Conservation (phyloP, 2,329 filamentous ascomycete species). For the Colletotrichum liaoningense region DNA sequence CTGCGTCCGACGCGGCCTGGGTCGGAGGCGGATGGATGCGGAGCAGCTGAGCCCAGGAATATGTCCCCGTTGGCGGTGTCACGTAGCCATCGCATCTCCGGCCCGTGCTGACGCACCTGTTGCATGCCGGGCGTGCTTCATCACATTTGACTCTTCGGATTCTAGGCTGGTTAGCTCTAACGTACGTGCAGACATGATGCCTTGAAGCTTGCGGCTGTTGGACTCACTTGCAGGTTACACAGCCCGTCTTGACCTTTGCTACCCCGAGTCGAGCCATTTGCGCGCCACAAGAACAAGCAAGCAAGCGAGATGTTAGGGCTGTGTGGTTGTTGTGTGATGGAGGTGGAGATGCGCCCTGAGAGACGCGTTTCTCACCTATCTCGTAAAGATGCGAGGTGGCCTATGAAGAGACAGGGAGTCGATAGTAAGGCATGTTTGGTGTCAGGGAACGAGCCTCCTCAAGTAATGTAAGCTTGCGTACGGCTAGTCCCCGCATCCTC, state of each 20-base stretch:
- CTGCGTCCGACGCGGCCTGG: conserved; percentile 38
- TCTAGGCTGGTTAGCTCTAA: conserved; percentile 27
- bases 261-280: conserved; percentile 16
- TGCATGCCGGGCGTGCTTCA: conserved; percentile 43
- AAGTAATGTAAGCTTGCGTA: background rate
- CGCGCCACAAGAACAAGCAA: too few species aligned
- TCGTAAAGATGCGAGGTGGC: conserved; percentile 19
- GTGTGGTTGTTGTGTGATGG: background rate
- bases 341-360: background rate
- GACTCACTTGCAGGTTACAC: conserved; percentile 42
- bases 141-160: conserved; percentile 47
- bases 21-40: conserved; percentile 38
- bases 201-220: background rate
- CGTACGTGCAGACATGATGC: background rate
- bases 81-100: conserved; percentile 47
- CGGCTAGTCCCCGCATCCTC: background rate
- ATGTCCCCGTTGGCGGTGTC: conserved; percentile 23
- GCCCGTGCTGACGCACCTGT: conserved; percentile 41
- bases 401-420: conserved; percentile 1
- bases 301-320: too few species aligned
- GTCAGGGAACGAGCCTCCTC: conserved; percentile 1
- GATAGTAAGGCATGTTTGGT: background rate
- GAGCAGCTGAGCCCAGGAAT: conserved; percentile 50
- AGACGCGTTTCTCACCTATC: background rate
- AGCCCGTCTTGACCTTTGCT: conserved; percentile 40